Evolutionary conservation across 1,284 basidiomycete species (phyloP).

Genomic region (Papiliotrema flavescens): DNA sequence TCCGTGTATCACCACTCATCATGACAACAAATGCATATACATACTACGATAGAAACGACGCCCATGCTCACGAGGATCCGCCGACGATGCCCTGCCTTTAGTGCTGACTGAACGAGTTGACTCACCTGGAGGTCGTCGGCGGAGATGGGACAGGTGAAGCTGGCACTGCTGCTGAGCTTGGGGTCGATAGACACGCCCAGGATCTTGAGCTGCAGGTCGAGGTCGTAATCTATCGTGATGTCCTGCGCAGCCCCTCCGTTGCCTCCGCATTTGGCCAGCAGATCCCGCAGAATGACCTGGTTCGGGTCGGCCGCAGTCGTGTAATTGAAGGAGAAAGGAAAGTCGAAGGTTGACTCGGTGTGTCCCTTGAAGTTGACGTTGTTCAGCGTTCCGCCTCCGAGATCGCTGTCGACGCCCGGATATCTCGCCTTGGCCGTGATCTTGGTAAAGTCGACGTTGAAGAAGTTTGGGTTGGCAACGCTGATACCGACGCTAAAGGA

Average conservation of each 20-base stretch:
- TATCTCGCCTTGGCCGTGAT: constrained; percentile 69
- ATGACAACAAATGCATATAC: neutral
- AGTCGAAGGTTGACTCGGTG: constrained; percentile 67
- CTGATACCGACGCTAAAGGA: constrained; percentile 67
- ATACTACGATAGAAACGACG: neutral
- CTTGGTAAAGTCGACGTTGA: constrained; percentile 65
- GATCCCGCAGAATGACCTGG: constrained; percentile 60
- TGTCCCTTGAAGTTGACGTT: constrained; percentile 65
- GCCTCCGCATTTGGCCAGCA: constrained; percentile 57
- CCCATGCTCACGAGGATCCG: neutral
- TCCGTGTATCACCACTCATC: constrained; percentile 1
- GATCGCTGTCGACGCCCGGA: constrained; percentile 62
- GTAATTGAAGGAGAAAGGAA: constrained; percentile 77
- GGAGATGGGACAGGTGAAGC: constrained; percentile 63
- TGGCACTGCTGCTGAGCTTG: constrained; percentile 62
- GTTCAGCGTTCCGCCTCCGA: constrained; percentile 65
- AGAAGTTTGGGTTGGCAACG: constrained; percentile 82
- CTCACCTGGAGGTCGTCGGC: constrained; percentile 45
- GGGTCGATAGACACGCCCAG: constrained; percentile 67
- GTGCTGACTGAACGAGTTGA: neutral
- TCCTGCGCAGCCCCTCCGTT: constrained; percentile 56
- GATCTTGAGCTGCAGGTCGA: constrained; percentile 49
- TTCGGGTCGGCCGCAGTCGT: constrained; percentile 60
- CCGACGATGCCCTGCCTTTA: neutral
- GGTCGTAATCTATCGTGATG: constrained; percentile 65